Conservation (phyloP, 768 basidiomycete species). For the Tricholoma saponaceum region DNA sequence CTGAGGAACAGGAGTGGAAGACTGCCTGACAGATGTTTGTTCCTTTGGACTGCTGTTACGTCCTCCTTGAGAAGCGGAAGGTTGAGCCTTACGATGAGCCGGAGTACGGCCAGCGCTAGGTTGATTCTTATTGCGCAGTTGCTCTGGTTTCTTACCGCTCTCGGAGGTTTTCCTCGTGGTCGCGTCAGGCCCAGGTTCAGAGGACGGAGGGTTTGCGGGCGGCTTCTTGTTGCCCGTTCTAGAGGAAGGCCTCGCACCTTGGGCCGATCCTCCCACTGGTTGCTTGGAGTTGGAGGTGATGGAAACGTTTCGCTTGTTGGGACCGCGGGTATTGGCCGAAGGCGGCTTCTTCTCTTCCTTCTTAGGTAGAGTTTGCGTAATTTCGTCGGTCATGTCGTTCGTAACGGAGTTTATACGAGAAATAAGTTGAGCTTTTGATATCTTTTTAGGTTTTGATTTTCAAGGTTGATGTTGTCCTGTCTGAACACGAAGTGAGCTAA, state of each 20-base stretch:
- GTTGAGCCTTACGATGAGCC: constrained; percentile 52
- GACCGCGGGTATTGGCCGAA: constrained; percentile 45
- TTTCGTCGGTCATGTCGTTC: constrained; percentile 89
- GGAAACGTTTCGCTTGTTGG: constrained; percentile 54
- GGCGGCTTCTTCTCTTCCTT: constrained; percentile 66
- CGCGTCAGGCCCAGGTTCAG: constrained; percentile 75
- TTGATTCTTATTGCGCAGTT: constrained; percentile 51
- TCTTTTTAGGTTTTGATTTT: constrained; percentile 38
- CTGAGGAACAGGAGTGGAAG: constrained; percentile 42
- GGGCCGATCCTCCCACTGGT: constrained; percentile 34
- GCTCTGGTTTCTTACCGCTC: constrained; percentile 50
- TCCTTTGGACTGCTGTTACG: constrained; percentile 41
- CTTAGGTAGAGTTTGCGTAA: constrained; percentile 51
- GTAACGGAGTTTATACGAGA: constrained; percentile 50
- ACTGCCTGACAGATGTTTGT: constrained; percentile 41
- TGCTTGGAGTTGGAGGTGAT: constrained; percentile 43
- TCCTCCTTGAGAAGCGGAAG: constrained; percentile 54
- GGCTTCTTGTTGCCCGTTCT: constrained; percentile 64
- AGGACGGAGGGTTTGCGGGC: constrained; percentile 31
- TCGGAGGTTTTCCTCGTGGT: constrained; percentile 56
- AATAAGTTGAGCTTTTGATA: constrained; percentile 44
- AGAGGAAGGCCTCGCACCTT: constrained; percentile 58
- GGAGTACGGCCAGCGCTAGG: constrained; percentile 41
- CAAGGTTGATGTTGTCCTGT: constrained; percentile 28
- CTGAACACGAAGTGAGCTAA: constrained; percentile 13